Evolutionary conservation across 129 eudicot genomes (phyloP), one percentile per base, ranked within the genome.

Genomic region (Flaveria trinervia): DNA sequence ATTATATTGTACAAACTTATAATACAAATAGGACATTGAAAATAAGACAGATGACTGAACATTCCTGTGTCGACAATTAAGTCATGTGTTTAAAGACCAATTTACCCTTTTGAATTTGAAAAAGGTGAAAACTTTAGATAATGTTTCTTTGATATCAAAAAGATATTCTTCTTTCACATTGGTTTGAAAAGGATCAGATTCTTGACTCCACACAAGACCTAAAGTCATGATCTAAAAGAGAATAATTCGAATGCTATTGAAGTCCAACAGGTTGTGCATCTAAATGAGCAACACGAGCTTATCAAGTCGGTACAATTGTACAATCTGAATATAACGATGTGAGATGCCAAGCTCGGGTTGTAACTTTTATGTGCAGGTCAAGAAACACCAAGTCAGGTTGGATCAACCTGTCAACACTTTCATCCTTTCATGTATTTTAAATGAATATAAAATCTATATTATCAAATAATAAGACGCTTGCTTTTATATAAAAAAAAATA

Each of bases 141-240:
- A 65, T 39, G 55, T 45, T 73, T 65, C 26, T 54, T 66, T 30
- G 44, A 68, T 74, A 55, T 73, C 22, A 14, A 54, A 65, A 0
- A 1, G 74, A 80, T 43, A 8, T 74, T 67, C 17, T 80, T 66
- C 84, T 39, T 12, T 11, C 44, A 26, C 43, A 39, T 72, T 13
- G 23, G 54, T 46, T 74, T 1, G 14, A 18, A 28, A 74, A 22
- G 79, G 26, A 80, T 80, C 84, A 66, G 54, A 74, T 80, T 73
- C 84, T 80, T 65, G 36, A 73, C 83, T 43, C 18, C 52, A 43
- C 26, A 36, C 41, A 50, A 30, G 54, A 65, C 8, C 64, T 39
- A 56, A 72, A 52, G 14, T 64, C 15, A 0, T 5, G 12, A 68
- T 30, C 10, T n/a, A 59, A 45, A 73, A 65, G 15, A 45, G 64